Base-by-base conservation (phyloP, 805 yeast genomes). In the Gaillardinia entomophila region DNA sequence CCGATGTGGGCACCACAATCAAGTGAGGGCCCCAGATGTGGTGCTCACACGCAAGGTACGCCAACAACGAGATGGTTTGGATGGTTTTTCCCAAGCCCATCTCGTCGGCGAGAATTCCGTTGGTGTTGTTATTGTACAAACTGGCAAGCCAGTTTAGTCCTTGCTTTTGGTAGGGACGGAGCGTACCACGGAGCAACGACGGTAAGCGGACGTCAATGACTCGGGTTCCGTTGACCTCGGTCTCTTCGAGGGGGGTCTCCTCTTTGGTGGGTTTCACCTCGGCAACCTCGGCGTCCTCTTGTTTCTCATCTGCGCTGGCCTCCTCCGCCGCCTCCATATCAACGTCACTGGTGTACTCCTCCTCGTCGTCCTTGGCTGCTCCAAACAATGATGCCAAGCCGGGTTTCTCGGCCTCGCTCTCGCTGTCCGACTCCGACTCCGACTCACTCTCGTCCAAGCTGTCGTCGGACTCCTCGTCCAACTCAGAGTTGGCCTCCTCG, bases 71-170 rank as follows among this genome's bases (percentile, higher is more conserved):
- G 32, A 92, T 92, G 0, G 98, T 92, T 55, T 92, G 99, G 37
- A 92, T 90, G 0, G 99, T 92, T 54, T 92, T 92, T 44, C 94
- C 98, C 26, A 92, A 70, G 34, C 99, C 99, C 99, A 92, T 92
- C 55, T 92, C 99, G 58, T 92, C 99, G 1, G 99, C 99, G 29
- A 92, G 69, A 32, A 92, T 92, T 42, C 99, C 98, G 55, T 92
- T 92, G 4, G 97, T 92, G 35, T 84, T 78, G 49, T 86, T 86
- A 53, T 86, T 86, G 62, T 89, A 90, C 36, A 92, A 63, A 28
- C 96, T 87, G 1, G 96, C 97, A 30, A 92, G 63, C 99, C 99
- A 92, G 45, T 92, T 94, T 24, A 92, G 68, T 38, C 99, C 99
- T 56, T 87, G 95, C 36, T 88, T 90, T 55, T 92, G 99, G 49